phyloP scores from a whole-genome alignment of 2,329 filamentous ascomycete species.

The Aspergillus sp. region DNA sequence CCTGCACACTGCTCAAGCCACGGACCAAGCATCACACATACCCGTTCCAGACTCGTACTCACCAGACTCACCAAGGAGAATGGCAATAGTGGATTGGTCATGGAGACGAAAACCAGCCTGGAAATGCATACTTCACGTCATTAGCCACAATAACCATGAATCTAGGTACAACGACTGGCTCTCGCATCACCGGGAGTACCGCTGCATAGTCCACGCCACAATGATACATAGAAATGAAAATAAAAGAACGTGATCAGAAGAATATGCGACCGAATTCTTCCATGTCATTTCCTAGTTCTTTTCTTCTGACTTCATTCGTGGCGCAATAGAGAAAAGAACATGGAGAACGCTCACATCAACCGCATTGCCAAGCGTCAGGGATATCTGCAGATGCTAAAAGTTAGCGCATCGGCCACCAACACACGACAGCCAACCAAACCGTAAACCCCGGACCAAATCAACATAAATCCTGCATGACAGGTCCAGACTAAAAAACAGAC shows the following conservation, averaged over 20 bases:
- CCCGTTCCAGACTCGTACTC: constrained; percentile 51
- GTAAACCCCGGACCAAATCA: constrained; percentile 8
- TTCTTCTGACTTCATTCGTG: not conserved
- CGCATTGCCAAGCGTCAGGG: constrained; percentile 32
- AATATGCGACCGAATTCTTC: constrained; percentile 19
- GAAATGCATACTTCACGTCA: not conserved
- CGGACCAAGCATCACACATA: constrained; percentile 12
- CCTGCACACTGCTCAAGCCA: not conserved
- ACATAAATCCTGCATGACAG: constrained; percentile 24
- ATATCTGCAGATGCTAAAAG: constrained; percentile 22
- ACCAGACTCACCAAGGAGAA: constrained; percentile 52
- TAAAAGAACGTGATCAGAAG: constrained; percentile 27
- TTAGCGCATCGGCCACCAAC: constrained; percentile 31
- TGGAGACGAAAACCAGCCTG: constrained; percentile 51
- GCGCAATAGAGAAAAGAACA: not conserved
- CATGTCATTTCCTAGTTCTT: not conserved
- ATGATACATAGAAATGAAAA: constrained; percentile 1
- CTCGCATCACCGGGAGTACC: not conserved
- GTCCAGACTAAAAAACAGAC: constrained; percentile 13
- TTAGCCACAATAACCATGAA: constrained; percentile 3
- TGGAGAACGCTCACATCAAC: constrained; percentile 21
- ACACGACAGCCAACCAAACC: constrained; percentile 29
- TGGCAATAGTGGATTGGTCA: constrained; percentile 55
- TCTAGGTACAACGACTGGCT: not conserved
- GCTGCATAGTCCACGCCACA: not conserved